Conservation (phyloP, 129 eudicot genomes). For the Tanacetum coccineum region DNA sequence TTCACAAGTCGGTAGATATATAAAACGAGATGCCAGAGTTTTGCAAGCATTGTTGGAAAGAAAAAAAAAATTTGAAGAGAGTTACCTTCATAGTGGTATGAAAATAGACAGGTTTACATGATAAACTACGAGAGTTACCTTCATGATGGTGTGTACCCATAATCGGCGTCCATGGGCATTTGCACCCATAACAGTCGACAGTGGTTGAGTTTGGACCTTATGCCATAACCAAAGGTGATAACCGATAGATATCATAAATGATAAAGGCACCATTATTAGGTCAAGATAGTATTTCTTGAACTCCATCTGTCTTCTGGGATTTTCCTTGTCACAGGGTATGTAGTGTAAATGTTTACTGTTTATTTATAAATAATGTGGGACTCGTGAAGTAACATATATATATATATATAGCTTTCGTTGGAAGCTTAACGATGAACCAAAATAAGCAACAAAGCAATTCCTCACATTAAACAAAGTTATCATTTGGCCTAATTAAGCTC, state of each 20-base stretch:
- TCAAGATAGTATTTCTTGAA: conserved; percentile 70
- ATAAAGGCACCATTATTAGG: conserved; percentile 61
- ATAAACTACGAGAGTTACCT: conserved; percentile 39
- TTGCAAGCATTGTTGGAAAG: background rate
- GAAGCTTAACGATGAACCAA: background rate
- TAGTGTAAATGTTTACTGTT: background rate
- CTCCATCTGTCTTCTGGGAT: conserved; percentile 11
- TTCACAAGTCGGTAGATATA: too few species aligned
- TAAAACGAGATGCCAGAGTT: too few species aligned
- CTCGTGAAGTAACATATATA: background rate
- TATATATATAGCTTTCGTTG: background rate
- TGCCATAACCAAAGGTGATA: conserved; percentile 79
- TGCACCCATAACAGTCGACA: conserved; percentile 63
- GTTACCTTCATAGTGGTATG: too few species aligned
- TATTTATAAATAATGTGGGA: background rate
- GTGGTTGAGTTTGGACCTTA: conserved; percentile 63
- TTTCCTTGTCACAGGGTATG: background rate
- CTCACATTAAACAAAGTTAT: conserved; percentile 3
- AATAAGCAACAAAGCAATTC: background rate
- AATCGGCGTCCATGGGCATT: conserved; percentile 64
- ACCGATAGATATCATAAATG: conserved; percentile 32
- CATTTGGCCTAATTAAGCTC: conserved; percentile 5
- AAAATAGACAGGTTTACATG: too few species aligned
- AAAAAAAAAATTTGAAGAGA: background rate
- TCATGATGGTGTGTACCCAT: conserved; percentile 82